Evolutionary conservation across 441 rosid species (phyloP).

Genomic region (Populus hybrid): DNA sequence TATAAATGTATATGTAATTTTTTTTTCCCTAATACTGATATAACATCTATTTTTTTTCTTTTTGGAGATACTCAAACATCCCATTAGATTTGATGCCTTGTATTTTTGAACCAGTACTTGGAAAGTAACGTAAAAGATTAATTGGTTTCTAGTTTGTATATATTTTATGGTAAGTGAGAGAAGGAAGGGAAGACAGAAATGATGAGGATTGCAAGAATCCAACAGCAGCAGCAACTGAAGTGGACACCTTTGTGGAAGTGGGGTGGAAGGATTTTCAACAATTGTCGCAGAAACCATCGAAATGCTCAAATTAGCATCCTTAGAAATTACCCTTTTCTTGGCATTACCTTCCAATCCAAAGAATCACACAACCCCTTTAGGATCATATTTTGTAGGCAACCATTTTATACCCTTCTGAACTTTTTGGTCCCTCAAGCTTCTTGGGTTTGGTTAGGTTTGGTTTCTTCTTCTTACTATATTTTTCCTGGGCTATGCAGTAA

Average conservation of each 20-base stretch:
- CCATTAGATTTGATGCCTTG: neutral
- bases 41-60: neutral
- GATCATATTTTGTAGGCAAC: neutral
- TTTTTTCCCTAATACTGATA: neutral
- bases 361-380: slow-evolving; percentile 12
- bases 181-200: neutral
- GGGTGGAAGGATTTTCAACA: neutral
- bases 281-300: neutral
- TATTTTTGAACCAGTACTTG: neutral
- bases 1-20: too few relatives aligned
- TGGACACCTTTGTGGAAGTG: slow-evolving; percentile 8
- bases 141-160: neutral
- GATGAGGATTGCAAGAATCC: slow-evolving; percentile 5
- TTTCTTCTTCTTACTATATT: neutral
- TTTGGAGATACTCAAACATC: neutral
- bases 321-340: slow-evolving; percentile 3
- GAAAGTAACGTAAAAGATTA: neutral
- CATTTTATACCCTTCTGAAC: neutral
- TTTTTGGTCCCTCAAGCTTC: neutral
- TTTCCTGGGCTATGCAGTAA: slow-evolving; percentile 26
- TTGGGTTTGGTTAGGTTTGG: neutral
- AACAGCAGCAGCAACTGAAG: neutral
- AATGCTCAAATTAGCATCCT: slow-evolving; percentile 5
- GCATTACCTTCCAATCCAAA: slow-evolving; percentile 6
- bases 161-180: neutral